Evolutionary conservation across 345 rosid genomes (phyloP).

Genomic region (Anacardium occidentale): DNA sequence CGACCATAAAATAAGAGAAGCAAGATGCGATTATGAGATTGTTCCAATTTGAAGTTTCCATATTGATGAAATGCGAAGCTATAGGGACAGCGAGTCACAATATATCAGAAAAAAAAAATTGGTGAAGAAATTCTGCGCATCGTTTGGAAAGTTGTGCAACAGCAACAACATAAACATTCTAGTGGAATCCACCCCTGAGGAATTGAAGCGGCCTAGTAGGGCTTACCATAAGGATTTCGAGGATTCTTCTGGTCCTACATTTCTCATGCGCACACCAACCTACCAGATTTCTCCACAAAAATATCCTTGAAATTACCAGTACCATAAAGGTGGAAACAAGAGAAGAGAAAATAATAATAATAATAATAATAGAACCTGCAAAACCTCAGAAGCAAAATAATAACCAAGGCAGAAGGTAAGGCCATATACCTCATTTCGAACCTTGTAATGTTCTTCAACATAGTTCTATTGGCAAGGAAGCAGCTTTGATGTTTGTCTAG

Average conservation of each 20-base stretch:
- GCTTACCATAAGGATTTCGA: neutral
- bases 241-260: neutral
- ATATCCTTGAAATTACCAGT: neutral
- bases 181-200: neutral
- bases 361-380: neutral
- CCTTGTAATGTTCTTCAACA: neutral
- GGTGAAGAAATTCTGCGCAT: neutral
- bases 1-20: neutral
- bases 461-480: neutral
- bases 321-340: neutral
- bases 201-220: neutral
- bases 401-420: neutral
- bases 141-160: neutral
- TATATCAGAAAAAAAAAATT: neutral
- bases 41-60: neutral
- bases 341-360: neutral
- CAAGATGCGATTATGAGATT: neutral
- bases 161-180: neutral
- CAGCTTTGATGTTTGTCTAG: no score
- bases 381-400: neutral
- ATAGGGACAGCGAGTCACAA: neutral
- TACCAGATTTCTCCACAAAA: neutral
- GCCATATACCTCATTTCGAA: neutral
- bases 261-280: no score
- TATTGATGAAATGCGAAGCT: constrained; percentile 3